Base-by-base conservation (phyloP, 139 green algal genomes). In the Chlorella sp. region DNA sequence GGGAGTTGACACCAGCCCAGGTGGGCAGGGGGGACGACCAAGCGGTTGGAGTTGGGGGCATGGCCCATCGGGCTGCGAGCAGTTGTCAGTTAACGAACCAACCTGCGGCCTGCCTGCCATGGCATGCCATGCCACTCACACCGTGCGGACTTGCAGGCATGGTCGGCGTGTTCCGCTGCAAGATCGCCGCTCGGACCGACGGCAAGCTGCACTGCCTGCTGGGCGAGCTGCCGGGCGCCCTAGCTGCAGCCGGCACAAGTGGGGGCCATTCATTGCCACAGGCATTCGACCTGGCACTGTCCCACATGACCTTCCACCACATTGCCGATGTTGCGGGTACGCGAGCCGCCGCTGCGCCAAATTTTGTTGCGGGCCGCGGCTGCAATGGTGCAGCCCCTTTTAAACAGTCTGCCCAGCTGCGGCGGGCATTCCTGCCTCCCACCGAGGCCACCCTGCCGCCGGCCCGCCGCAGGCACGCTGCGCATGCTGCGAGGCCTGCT, bases 231-330 rank as follows among this genome's bases (percentile, higher is more conserved):
- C 14, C 65, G 14, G 65, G n/a, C 0, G 14, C n/a, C 16, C 13
- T 24, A 34, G 34, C 11, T n/a, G 65, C 65, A 73, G 34, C 65
- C 20, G 34, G 14, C 34, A 17, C n/a, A 19, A 73, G n/a, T 7
- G 28, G n/a, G 1, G 65, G 13, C 19, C 22, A 40, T 9, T 34
- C 2, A 34, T 34, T 43, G 65, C 65, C 13, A 16, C 65, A 30
- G 65, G 65, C n/a, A 1, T 73, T 36, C 38, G 65, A 73, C 65
- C 65, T 73, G 8, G 65, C 34, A 28, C 65, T 73, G n/a, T 73
- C 65, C 22, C 65, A 73, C 65, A 73, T 73, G 65, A 73, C 65
- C n/a, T 73, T 73, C 65, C 65, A 73, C 34, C 65, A 73, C 65
- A 20, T 73, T 19, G 38, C 17, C 7, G 65, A 73, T 9, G 13